Percentiles rank a stretch among this genome's conserved stretches.
Evolutionary conservation across 2,329 filamentous ascomycete species (phyloP).

Genomic region (Sporothrix brasiliensis): DNA sequence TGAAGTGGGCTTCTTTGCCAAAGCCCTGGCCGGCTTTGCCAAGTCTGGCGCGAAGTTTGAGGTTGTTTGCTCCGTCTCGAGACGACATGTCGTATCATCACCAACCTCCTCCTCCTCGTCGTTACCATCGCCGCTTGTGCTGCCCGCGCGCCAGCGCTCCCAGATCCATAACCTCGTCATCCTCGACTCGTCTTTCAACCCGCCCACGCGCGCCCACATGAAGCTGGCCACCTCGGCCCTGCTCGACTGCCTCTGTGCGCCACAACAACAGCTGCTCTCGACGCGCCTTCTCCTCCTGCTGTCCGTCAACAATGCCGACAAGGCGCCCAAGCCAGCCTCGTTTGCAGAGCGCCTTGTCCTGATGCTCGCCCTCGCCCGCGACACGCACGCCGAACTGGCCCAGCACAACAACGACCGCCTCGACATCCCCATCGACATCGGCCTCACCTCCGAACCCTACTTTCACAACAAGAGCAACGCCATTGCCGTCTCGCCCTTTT

Average conservation of each 20-base stretch:
- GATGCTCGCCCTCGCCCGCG: slow-evolving; percentile 69
- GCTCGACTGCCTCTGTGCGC: slow-evolving; percentile 29
- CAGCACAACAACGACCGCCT: neutral
- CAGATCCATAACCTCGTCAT: slow-evolving; percentile 51
- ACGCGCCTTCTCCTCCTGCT: slow-evolving; percentile 61
- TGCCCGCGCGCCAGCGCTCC: slow-evolving; percentile 18
- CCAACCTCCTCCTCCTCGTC: neutral
- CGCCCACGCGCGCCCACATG: slow-evolving; percentile 64
- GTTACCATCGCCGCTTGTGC: slow-evolving; percentile 33
- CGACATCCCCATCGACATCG: slow-evolving; percentile 60
- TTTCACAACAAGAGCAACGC: slow-evolving; percentile 71
- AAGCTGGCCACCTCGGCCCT: slow-evolving; percentile 59
- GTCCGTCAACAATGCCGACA: slow-evolving; percentile 67
- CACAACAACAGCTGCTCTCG: slow-evolving; percentile 24
- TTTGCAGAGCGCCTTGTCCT: slow-evolving; percentile 70
- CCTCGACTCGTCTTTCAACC: slow-evolving; percentile 70
- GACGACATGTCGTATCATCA: neutral
- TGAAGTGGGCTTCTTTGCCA: slow-evolving; percentile 48
- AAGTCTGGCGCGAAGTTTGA: slow-evolving; percentile 49
- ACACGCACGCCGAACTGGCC: slow-evolving; percentile 47
- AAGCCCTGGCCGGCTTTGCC: slow-evolving; percentile 51
- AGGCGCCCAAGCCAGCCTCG: slow-evolving; percentile 65
- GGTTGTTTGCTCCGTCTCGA: slow-evolving; percentile 46
- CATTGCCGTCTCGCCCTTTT: slow-evolving; percentile 54
- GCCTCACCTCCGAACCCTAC: slow-evolving; percentile 70